Evolutionary conservation across 805 yeast genomes (phyloP).

Genomic region (Pichia scutulata): DNA sequence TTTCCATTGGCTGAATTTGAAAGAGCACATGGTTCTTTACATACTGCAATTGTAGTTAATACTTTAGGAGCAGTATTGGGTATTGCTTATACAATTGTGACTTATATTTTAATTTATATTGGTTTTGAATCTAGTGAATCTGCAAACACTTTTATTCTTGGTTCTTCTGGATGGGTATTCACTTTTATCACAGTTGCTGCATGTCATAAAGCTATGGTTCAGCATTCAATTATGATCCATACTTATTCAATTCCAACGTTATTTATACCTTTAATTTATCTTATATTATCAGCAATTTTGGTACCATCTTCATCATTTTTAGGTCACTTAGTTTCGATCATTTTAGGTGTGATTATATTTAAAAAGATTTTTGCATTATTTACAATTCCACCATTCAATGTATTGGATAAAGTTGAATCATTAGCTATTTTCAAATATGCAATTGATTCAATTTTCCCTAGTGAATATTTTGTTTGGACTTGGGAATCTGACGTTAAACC

Average conservation of each 20-base stretch:
- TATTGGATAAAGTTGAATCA: constrained; percentile 56
- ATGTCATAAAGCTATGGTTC: constrained; percentile 15
- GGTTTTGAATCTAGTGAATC: constrained; percentile 40
- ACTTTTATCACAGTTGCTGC: constrained; percentile 54
- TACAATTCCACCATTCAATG: constrained; percentile 57
- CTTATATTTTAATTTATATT: constrained; percentile 48
- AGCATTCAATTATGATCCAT: constrained; percentile 23
- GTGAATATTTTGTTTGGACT: constrained; percentile 7
- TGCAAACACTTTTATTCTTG: constrained; percentile 49
- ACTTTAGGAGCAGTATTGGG: constrained; percentile 64
- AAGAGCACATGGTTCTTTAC: constrained; percentile 68
- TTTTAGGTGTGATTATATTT: constrained; percentile 58
- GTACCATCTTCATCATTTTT: constrained; percentile 63
- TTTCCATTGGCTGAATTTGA: constrained; percentile 63
- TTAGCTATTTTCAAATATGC: constrained; percentile 1
- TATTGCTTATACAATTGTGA: constrained; percentile 43
- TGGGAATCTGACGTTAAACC: constrained; percentile 2
- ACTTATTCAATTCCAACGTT: constrained; percentile 48
- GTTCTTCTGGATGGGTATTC: constrained; percentile 71
- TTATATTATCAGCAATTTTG: constrained; percentile 42
- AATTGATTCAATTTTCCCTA: constrained; percentile 6
- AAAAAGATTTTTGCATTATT: constrained; percentile 48
- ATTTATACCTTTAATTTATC: constrained; percentile 45
- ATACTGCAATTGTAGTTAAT: constrained; percentile 76
- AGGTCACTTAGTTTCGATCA: constrained; percentile 65